Base-by-base conservation (phyloP, 75 land plant genomes). In the Pinus albicaulis region DNA sequence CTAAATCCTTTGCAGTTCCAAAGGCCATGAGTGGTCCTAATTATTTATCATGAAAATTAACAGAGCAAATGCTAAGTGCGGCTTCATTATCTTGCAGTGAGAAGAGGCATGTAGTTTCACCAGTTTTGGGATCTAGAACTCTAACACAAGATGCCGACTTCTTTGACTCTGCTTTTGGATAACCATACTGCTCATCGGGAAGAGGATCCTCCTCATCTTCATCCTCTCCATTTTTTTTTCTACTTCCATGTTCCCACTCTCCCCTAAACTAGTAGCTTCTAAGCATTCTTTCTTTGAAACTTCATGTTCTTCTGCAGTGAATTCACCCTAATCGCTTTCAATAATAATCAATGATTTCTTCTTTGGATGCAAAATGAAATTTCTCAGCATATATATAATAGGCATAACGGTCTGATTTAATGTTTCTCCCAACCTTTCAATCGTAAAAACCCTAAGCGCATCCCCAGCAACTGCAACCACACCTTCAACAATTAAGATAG, bases 41-140 rank as follows among this genome's bases (percentile, higher is more conserved):
- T 76, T 90, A 92, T 73, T 90, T 97, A 74, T 97, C 98, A 79
- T 97, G 99, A 58, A 97, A 97, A 76, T 90, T 94, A 59, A 97
- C 93, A 57, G 92, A 84, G 61, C 99, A 97, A 16, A 94, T 62
- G 61, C 99, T 97, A 62, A 97, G 91, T 52, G 99, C 99, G 72
- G 99, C 95, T 79, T 97, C 99, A 82, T 97, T 90, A 38, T 94
- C n/a, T n/a, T n/a, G n/a, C n/a, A n/a, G n/a, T n/a, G n/a, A n/a
- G n/a, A n/a, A n/a, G n/a, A n/a, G n/a, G n/a, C n/a, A n/a, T n/a
- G n/a, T n/a, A n/a, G n/a, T n/a, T n/a, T n/a, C n/a, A n/a, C n/a
- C n/a, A n/a, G n/a, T n/a, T n/a, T n/a, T n/a, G n/a, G n/a, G n/a
- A n/a, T n/a, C n/a, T n/a, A n/a, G n/a, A n/a, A n/a, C n/a, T n/a